These are phyloP conservation scores for Platanthera guangdongensis DNA, from an alignment of 106 monocot species.

Conservation along the genomic window DNA sequence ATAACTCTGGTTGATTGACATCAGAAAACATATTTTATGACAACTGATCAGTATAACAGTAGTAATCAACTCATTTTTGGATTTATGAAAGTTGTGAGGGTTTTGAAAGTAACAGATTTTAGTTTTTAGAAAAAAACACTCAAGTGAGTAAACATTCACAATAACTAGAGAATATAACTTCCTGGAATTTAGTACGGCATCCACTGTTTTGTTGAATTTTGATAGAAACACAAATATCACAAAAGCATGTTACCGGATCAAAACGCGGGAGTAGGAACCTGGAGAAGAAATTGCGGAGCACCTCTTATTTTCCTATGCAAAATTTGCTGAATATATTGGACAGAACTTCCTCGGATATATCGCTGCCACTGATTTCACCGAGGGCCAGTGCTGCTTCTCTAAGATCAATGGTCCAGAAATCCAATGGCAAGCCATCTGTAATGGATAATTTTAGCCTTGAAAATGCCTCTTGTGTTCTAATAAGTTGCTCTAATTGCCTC, in stretches of 20 bases:
- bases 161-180: too few relatives aligned
- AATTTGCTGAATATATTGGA: conserved; percentile 88
- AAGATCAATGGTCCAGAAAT: conserved; percentile 96
- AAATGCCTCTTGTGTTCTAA: conserved; percentile 60
- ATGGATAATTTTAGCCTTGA: conserved; percentile 57
- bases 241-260: not conserved
- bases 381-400: conserved; percentile 88
- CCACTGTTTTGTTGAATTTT: too few relatives aligned
- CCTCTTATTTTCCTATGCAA: conserved; percentile 81
- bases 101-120: too few relatives aligned
- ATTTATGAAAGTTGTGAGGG: too few relatives aligned
- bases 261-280: not conserved
- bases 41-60: too few relatives aligned
- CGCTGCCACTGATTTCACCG: conserved; percentile 67
- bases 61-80: too few relatives aligned
- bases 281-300: not conserved
- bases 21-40: too few relatives aligned
- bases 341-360: conserved; percentile 81
- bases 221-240: not conserved
- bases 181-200: too few relatives aligned
- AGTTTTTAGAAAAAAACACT: too few relatives aligned
- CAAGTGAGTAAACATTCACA: too few relatives aligned
- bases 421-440: conserved; percentile 57
- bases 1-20: too few relatives aligned
- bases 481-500: conserved; percentile 94